Evolutionary conservation across 1,284 basidiomycete genomes (phyloP), one percentile per base, ranked within the genome.

Genomic region (Cryptococcus sp.): DNA sequence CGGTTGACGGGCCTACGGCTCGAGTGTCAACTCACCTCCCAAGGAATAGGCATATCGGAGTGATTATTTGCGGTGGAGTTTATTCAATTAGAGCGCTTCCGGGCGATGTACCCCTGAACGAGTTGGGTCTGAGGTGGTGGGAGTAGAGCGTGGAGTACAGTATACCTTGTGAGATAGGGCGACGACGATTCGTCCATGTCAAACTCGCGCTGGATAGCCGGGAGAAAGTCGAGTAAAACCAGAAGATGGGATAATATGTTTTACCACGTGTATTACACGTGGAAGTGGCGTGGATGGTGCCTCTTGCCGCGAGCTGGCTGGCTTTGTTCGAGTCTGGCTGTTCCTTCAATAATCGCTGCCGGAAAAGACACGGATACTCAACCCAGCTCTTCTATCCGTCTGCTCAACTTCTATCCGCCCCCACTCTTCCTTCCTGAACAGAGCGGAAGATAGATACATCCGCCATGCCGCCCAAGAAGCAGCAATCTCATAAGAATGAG

Each of bases 21-120:
- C 4, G 3, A 44, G 16, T 5, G 20, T n/a, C 33, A 9, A 63
- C 71, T 59, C 54, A 75, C 73, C 65, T 95, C 91, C 87, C 89
- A 95, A 64, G 91, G 91, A 70, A 94, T 85, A 56, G 92, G 91
- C 91, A 94, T 94, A 33, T 33, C 9, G 28, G 28, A 4, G 28
- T 33, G 9, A 5, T 33, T 9, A 5, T 33, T 33, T 9, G 28
- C 28, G 28, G 28, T 33, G n/a, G n/a, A 33, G 28, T 4, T 33
- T 33, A 5, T 33, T 33, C 28, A 9, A 33, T 33, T 9, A 33
- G 28, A 33, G 28, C 4, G 28, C 28, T 33, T 4, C 28, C 28
- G 28, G 28, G 28, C 28, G 28, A 33, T 33, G 28, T 33, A 33
- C 9, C 28, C 28, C 28, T 33, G 28, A 4, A 33, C 28, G 28